Percentiles rank a stretch among this genome's conserved stretches.
Evolutionary conservation across 805 yeast species (phyloP).

Genomic region (Tetrapisispora iriomotensis): DNA sequence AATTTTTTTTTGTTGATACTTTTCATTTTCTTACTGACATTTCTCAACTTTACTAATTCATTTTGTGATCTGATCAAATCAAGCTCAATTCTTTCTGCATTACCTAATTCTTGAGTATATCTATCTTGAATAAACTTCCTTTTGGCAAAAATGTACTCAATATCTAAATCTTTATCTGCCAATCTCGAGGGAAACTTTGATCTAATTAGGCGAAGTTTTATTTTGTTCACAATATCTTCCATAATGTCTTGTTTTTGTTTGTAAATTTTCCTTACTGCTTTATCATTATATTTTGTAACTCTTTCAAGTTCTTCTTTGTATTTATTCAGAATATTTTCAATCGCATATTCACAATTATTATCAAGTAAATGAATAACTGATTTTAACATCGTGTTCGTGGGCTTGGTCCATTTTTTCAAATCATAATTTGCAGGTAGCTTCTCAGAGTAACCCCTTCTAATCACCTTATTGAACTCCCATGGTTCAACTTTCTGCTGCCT

Average conservation of each 20-base stretch:
- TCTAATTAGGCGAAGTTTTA: conserved; percentile 12
- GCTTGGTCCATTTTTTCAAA: conserved; percentile 19
- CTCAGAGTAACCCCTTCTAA: conserved; percentile 14
- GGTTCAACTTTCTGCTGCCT: conserved; percentile 2
- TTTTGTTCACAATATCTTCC: conserved; percentile 18
- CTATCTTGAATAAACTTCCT: conserved; percentile 21
- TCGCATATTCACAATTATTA: conserved; percentile 15
- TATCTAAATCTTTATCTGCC: conserved; percentile 20
- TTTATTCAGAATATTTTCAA: conserved; percentile 17
- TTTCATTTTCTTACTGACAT: conserved; percentile 6
- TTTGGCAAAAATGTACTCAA: conserved; percentile 25
- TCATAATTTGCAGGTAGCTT: conserved; percentile 14
- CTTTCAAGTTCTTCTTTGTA: conserved; percentile 14
- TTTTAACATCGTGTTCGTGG: conserved; percentile 11
- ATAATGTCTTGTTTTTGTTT: conserved; percentile 15
- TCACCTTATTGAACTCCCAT: conserved; percentile 22
- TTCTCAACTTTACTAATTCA: conserved; percentile 11
- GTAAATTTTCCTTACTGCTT: conserved; percentile 10
- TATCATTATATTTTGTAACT: conserved; percentile 7
- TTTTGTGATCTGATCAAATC: conserved; percentile 16
- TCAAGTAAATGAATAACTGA: conserved; percentile 18
- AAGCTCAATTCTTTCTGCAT: conserved; percentile 18
- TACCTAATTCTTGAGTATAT: conserved; percentile 15
- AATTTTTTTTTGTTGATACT: conserved; percentile 10
- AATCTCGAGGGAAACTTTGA: conserved; percentile 21